phyloP scores from a whole-genome alignment of 2,329 filamentous ascomycete genomes.

The Ophiosphaerella herpotricha region DNA sequence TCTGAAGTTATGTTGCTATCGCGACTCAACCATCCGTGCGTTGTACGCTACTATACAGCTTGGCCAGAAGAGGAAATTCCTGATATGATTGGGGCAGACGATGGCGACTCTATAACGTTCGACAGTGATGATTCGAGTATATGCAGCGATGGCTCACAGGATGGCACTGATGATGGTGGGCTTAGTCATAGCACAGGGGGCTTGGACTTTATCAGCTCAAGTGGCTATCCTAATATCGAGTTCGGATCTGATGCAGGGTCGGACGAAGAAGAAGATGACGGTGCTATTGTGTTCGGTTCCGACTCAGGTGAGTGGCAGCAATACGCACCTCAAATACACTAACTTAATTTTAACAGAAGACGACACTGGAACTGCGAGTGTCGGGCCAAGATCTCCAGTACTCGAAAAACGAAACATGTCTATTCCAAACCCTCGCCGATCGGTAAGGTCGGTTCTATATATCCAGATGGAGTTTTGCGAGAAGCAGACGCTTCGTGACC shows the following conservation, averaged over 20 bases:
- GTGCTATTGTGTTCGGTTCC: conserved; percentile 42
- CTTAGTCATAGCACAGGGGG: conserved; percentile 74
- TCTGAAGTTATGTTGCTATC: conserved; percentile 88
- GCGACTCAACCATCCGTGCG: conserved; percentile 86
- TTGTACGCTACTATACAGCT: conserved; percentile 90
- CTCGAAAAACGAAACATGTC: conserved; percentile 48
- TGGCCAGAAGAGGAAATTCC: conserved; percentile 78
- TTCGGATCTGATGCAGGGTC: conserved; percentile 68
- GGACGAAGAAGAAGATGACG: conserved; percentile 41
- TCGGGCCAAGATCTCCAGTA: conserved; percentile 41
- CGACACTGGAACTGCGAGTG: conserved; percentile 47
- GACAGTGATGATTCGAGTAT: conserved; percentile 32
- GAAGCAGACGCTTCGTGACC: conserved; percentile 84
- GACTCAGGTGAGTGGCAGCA: conserved; percentile 39
- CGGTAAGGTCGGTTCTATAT: conserved; percentile 77
- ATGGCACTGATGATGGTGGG: conserved; percentile 50
- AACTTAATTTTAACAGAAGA: conserved; percentile 46
- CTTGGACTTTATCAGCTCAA: conserved; percentile 91
- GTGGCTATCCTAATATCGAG: conserved; percentile 74
- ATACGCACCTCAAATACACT: no score
- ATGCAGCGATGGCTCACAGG: conserved; percentile 32
- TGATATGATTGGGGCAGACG: conserved; percentile 50
- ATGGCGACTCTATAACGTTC: conserved; percentile 36
- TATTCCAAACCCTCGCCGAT: conserved; percentile 53
- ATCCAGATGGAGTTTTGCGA: conserved; percentile 99